phyloP scores from a whole-genome alignment of 148 eudicot genomes.

The Rhododendron ferrugineum region DNA sequence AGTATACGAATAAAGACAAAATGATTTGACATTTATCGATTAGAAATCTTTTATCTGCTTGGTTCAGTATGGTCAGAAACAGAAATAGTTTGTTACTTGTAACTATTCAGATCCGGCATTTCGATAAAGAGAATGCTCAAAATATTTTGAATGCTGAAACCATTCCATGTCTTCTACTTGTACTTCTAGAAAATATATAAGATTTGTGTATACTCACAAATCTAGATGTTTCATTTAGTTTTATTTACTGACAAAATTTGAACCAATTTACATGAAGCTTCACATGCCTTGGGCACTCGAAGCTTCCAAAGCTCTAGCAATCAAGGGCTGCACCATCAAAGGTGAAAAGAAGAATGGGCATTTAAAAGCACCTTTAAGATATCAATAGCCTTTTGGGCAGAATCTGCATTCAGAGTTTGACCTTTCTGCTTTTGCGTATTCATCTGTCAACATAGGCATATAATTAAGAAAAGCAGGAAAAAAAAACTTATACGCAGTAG shows the following conservation, averaged over 20 bases:
- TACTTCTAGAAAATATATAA: neutral
- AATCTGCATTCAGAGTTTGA: slow-evolving; percentile 55
- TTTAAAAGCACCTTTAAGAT: slow-evolving; percentile 53
- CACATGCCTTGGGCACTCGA: neutral
- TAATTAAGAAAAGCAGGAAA: neutral
- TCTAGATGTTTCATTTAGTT: neutral
- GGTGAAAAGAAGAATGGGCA: neutral
- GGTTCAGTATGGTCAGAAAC: neutral
- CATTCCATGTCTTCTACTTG: neutral
- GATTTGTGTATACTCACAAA: neutral
- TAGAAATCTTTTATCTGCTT: neutral
- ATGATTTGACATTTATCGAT: neutral
- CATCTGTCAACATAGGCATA: slow-evolving; percentile 35
- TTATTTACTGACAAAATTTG: neutral
- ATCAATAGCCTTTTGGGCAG: slow-evolving; percentile 75
- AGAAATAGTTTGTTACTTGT: neutral
- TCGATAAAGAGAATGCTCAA: neutral
- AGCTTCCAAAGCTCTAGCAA: neutral
- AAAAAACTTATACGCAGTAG: neutral
- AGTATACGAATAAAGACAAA: neutral
- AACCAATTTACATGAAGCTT: neutral
- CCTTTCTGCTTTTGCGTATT: slow-evolving; percentile 87
- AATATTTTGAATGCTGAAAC: neutral
- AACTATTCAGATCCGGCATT: neutral
- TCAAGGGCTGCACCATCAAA: neutral